A percentile compares a stretch with the other conserved stretches of the same genome.
Evolutionary conservation across 768 basidiomycete species (phyloP).

Genomic region (Boletus barrowsii): DNA sequence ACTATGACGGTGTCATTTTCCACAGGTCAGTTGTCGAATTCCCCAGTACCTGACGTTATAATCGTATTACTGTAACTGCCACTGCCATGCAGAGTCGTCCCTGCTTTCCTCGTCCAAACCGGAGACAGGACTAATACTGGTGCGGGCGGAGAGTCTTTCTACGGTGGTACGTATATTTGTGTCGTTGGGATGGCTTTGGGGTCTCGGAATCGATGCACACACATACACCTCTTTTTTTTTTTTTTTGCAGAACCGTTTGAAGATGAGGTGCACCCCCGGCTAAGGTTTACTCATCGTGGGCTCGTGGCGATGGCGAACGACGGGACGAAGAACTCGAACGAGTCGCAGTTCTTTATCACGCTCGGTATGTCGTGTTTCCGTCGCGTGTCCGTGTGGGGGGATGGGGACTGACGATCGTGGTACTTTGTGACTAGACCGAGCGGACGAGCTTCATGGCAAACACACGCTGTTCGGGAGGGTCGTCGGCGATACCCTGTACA

Average conservation of each 20-base stretch:
- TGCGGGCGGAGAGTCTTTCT: slow-evolving; percentile 90
- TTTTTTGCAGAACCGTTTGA: slow-evolving; percentile 73
- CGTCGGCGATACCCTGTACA: slow-evolving; percentile 86
- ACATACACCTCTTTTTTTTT: no score
- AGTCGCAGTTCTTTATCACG: slow-evolving; percentile 94
- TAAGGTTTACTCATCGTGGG: slow-evolving; percentile 88
- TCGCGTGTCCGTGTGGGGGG: no score
- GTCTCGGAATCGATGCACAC: no score
- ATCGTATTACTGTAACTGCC: no score
- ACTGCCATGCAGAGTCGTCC: slow-evolving; percentile 59
- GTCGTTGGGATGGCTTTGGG: no score
- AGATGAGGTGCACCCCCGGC: slow-evolving; percentile 90
- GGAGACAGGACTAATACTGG: slow-evolving; percentile 93
- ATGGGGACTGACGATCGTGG: background rate
- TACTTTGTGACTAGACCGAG: slow-evolving; percentile 56
- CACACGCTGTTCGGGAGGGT: slow-evolving; percentile 93
- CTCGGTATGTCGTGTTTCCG: slow-evolving; percentile 50
- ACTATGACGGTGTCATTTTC: slow-evolving; percentile 94
- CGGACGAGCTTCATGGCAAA: slow-evolving; percentile 91
- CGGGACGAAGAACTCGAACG: slow-evolving; percentile 83
- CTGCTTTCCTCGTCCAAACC: slow-evolving; percentile 91
- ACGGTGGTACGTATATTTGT: slow-evolving; percentile 56
- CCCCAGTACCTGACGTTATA: background rate
- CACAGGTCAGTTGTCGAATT: slow-evolving; percentile 58
- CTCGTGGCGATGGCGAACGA: slow-evolving; percentile 93